A percentile compares a stretch with the other conserved stretches of the same genome.
Conservation (phyloP, 129 eudicot genomes). For the Lonicera japonica region DNA sequence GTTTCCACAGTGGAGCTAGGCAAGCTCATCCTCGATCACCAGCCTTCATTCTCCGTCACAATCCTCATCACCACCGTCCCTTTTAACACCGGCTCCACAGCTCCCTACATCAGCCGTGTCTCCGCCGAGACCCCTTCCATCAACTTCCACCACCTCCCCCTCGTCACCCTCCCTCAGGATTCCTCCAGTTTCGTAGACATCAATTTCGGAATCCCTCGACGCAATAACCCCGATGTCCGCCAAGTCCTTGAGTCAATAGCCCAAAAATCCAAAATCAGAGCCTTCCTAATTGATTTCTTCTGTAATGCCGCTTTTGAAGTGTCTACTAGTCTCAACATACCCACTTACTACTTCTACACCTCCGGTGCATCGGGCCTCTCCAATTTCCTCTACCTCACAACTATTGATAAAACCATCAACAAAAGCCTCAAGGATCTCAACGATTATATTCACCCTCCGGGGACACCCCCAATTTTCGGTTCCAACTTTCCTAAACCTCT, state of each 20-base stretch:
- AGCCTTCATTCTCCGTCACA: constrained; percentile 30
- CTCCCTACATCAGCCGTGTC: constrained; percentile 31
- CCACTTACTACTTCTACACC: constrained; percentile 56
- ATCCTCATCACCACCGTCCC: constrained; percentile 30
- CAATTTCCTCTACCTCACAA: constrained; percentile 26
- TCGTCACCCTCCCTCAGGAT: constrained; percentile 21
- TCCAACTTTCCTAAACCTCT: constrained; percentile 16
- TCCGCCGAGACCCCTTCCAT: constrained; percentile 46
- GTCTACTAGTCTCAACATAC: constrained; percentile 30
- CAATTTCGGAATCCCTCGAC: constrained; percentile 32
- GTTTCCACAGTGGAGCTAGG: constrained; percentile 59
- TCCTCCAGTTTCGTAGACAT: constrained; percentile 19
- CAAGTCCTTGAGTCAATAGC: constrained; percentile 38
- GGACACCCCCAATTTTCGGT: constrained; percentile 44
- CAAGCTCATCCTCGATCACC: constrained; percentile 31
- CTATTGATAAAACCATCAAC: constrained; percentile 28
- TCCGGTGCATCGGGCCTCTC: constrained; percentile 38
- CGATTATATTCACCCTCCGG: constrained; percentile 30
- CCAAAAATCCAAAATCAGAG: constrained; percentile 24
- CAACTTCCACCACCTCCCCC: constrained; percentile 45
- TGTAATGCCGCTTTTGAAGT: constrained; percentile 45
- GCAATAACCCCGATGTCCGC: constrained; percentile 35
- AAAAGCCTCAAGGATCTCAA: constrained; percentile 25
- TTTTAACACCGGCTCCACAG: constrained; percentile 31
- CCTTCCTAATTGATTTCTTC: constrained; percentile 57